Evolutionary conservation across 345 rosid genomes (phyloP).

Genomic region (Cardamine resedifolia): DNA sequence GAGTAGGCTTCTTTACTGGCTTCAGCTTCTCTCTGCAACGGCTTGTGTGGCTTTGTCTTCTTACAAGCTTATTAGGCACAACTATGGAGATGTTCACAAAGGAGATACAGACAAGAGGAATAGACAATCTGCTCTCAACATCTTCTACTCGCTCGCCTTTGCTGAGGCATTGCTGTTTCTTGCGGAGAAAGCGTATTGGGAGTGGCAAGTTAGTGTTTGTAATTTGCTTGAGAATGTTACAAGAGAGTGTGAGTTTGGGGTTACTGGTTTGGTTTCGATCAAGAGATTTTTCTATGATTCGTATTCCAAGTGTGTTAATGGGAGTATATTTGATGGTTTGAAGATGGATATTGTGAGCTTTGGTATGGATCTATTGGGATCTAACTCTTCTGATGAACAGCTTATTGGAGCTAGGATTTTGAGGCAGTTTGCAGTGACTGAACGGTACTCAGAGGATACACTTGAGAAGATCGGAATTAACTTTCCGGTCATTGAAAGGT

Average conservation of each 20-base stretch:
- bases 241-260: slow-evolving; percentile 66
- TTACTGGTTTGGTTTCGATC: slow-evolving; percentile 63
- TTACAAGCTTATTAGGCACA: slow-evolving; percentile 65
- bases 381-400: slow-evolving; percentile 84
- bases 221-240: slow-evolving; percentile 73
- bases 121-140: slow-evolving; percentile 61
- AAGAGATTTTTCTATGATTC: slow-evolving; percentile 89
- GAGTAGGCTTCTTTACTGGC: slow-evolving; percentile 80
- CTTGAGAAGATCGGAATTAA: slow-evolving; percentile 80
- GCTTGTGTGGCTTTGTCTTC: slow-evolving; percentile 69
- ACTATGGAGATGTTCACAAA: slow-evolving; percentile 75
- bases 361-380: slow-evolving; percentile 67
- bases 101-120: slow-evolving; percentile 80
- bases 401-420: slow-evolving; percentile 72
- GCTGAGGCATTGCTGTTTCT: slow-evolving; percentile 84
- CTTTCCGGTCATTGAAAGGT: slow-evolving; percentile 59
- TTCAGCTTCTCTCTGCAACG: slow-evolving; percentile 78
- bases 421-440: slow-evolving; percentile 50
- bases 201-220: slow-evolving; percentile 55
- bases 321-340: slow-evolving; percentile 86
- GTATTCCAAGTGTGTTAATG: slow-evolving; percentile 74
- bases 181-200: slow-evolving; percentile 86
- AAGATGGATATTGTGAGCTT: slow-evolving; percentile 86
- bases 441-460: slow-evolving; percentile 50
- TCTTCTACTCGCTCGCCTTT: slow-evolving; percentile 78